Evolutionary conservation across 768 basidiomycete species (phyloP), one percentile per base, ranked within the genome.

Genomic region (Lentinula edodes): DNA sequence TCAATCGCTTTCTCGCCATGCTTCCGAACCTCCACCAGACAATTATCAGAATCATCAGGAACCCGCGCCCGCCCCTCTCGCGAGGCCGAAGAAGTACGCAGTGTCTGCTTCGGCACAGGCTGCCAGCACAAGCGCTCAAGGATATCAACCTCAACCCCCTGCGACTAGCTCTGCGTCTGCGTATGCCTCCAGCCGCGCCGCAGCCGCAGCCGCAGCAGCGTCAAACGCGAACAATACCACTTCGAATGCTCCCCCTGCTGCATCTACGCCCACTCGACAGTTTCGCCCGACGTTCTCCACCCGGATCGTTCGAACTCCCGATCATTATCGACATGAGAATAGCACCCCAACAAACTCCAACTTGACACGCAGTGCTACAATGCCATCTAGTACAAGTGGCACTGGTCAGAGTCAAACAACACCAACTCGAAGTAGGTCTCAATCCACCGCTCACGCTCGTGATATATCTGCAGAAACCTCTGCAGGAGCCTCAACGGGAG

Each of bases 231-330:
- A 62, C 16, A 23, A 18, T n/a, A 20, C 53, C 6, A 13, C 52
- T 18, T 15, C 36, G 28, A 35, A 18, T 43, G 35, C 57, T 7
- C 10, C 56, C 5, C 23, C 53, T 36, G 20, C 39, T 23, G 32
- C 28, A 3, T 4, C 23, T 66, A 87, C 81, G 0, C 69, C 81
- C 6, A 75, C 74, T 60, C 74, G 69, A 18, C 80, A 84, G 13
- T 80, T 90, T 16, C 82, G 84, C 48, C 77, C 87, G 1, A 90
- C 90, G 1, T 91, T 90, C 66, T 86, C 86, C 1, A 67, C 82
- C n/a, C 83, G 75, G 59, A 86, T 89, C 69, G 76, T 90, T 36
- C 86, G 89, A 52, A 88, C 84, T 3, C 89, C 89, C 1, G 77
- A 79, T 5, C 80, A 90, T 67, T 90, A 89, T 62, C 59, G 59